Base-by-base conservation (phyloP, 2,329 filamentous ascomycete genomes). In the Cytospora piceae region DNA sequence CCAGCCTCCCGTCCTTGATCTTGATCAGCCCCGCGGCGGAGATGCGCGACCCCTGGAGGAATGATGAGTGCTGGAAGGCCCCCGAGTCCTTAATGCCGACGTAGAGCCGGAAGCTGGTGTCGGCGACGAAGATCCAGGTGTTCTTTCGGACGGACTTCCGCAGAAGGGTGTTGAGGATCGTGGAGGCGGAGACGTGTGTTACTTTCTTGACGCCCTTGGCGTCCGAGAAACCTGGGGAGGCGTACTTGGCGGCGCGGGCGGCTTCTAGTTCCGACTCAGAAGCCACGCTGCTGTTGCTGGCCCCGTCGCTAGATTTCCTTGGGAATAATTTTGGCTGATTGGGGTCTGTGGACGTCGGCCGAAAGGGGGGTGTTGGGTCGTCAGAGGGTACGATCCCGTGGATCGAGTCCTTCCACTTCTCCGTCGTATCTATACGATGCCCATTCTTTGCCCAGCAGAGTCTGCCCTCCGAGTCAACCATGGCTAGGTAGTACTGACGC, bases 81-180 rank as follows among this genome's bases (percentile, higher is more conserved):
- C 94, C 94, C 4, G 88, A 90, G 75, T 91, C 87, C 73, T 97
- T 97, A 80, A 97, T 95, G 57, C 93, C 93, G 39, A 97, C 87
- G 75, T 96, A 97, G 0, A 97, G 81, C 0, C 91, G 87, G 75
- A 94, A 95, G 1, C 86, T 90, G 1, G 92, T 94, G 77, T 97
- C 93, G 29, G 91, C 90, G 9, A 94, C 93, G 72, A 96, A 97
- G 69, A 97, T 96, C 94, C 94, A 97, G 5, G 91, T 95, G 73
- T 94, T 94, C 69, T 93, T 93, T 76, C 89, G 91, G 49, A 93
- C 90, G 0, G 90, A 89, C 69, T 92, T 90, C 67, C 91, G 87
- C 20, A 95, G 82, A 7, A 96, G 81, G 69, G 91, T 90, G 75
- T 95, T 92, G 74, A 94, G 85, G 4, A 96, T 83, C 0, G 90